These are phyloP conservation scores for Coccomyxa subellipsoidea DNA, from an alignment of 163 green algal species.

Conservation along the genomic window DNA sequence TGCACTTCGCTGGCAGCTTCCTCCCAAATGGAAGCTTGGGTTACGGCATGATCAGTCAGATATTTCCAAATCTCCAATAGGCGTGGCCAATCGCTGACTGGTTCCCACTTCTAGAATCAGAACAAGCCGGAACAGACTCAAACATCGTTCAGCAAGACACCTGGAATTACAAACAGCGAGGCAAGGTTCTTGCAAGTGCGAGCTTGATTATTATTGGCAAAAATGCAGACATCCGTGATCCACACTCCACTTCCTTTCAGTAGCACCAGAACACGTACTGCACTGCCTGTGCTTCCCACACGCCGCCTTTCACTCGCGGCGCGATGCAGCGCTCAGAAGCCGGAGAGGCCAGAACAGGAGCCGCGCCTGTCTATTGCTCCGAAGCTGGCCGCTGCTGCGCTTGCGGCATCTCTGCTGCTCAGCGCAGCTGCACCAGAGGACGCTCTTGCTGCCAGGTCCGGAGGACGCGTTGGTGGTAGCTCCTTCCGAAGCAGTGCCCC, in stretches of 20 bases:
- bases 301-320: neutral
- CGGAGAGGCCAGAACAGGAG: neutral
- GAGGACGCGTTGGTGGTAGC: neutral
- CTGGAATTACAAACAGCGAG: too few relatives aligned
- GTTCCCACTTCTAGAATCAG: neutral
- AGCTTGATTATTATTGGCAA: neutral
- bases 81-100: neutral
- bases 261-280: neutral
- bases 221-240: neutral
- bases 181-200: too few relatives aligned
- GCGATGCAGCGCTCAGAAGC: neutral
- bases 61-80: neutral
- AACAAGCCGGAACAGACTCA: too few relatives aligned
- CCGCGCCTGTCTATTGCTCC: neutral
- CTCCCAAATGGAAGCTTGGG: neutral
- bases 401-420: neutral
- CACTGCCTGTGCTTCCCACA: neutral
- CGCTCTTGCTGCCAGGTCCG: conserved; percentile 5
- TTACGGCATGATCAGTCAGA: neutral
- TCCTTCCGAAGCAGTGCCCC: conserved; percentile 5
- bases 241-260: neutral
- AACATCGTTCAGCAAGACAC: neutral
- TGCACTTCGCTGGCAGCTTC: too few relatives aligned
- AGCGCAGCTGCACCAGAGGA: neutral
- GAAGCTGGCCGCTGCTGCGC: conserved; percentile 1